phyloP scores from a whole-genome alignment of 2,329 filamentous ascomycete genomes.

The Aspergillus vadensis region DNA sequence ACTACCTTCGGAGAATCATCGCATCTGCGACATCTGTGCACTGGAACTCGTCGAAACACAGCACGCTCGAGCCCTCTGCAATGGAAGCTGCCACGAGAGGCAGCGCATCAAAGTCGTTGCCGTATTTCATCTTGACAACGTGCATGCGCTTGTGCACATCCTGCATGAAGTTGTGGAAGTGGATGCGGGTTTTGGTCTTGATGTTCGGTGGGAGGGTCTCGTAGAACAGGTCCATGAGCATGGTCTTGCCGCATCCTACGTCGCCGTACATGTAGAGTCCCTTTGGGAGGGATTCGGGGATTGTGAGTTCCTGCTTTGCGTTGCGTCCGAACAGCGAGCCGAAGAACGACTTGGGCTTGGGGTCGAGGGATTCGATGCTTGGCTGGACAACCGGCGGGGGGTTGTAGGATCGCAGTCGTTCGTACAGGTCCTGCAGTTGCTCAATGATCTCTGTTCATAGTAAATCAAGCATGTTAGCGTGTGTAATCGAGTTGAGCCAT shows the following conservation, averaged over 20 bases:
- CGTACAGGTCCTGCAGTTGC: conserved; percentile 83
- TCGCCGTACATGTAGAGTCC: conserved; percentile 95
- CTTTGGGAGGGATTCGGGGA: conserved; percentile 75
- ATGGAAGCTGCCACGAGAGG: conserved; percentile 95
- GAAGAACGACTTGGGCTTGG: conserved; percentile 56
- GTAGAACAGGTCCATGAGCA: conserved; percentile 99
- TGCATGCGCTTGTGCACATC: conserved; percentile 91
- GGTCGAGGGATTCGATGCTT: conserved; percentile 68
- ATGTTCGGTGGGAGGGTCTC: conserved; percentile 84
- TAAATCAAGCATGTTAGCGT: neutral
- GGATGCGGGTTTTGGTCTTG: conserved; percentile 82
- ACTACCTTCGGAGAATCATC: conserved; percentile 83
- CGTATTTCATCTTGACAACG: conserved; percentile 83
- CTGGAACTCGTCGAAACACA: conserved; percentile 99
- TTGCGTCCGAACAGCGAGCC: conserved; percentile 46
- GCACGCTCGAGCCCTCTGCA: conserved; percentile 76
- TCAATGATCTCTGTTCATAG: conserved; percentile 72
- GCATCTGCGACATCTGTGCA: conserved; percentile 98
- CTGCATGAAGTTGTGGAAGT: conserved; percentile 99
- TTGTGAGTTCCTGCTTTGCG: conserved; percentile 42
- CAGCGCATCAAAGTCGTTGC: conserved; percentile 84
- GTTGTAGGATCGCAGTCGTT: conserved; percentile 73
- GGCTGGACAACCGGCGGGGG: conserved; percentile 76
- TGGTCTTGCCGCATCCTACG: conserved; percentile 96
- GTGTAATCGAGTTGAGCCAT: neutral